Conservation (phyloP, 192 early-diverging fungal species). For the Geranomyces variabilis region DNA sequence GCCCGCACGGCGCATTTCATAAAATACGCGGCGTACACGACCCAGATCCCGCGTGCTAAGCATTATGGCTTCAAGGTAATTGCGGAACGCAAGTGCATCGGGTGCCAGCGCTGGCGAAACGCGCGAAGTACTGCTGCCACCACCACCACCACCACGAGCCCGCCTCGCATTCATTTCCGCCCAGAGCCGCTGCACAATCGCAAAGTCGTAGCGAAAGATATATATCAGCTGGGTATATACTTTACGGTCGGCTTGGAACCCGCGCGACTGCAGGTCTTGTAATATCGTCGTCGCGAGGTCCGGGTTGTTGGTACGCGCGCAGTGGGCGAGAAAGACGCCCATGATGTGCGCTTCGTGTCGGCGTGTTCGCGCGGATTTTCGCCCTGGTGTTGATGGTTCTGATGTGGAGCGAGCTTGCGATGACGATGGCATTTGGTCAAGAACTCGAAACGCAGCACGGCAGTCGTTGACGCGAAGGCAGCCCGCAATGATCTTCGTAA, state of each 20-base stretch:
- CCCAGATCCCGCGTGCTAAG: background rate
- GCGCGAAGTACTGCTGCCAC: background rate
- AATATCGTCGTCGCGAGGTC: background rate
- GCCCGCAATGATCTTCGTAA: constrained; percentile 6
- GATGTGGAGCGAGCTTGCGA: background rate
- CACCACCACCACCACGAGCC: too few relatives aligned
- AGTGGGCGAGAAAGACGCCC: background rate
- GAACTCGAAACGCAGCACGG: background rate
- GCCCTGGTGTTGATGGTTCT: background rate
- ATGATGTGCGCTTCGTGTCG: background rate
- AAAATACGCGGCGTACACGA: background rate
- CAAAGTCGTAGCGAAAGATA: constrained; percentile 11
- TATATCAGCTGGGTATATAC: constrained; percentile 24
- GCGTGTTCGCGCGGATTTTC: background rate
- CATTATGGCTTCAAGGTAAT: background rate
- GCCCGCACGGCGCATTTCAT: background rate
- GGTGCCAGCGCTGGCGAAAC: background rate
- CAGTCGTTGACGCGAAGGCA: background rate
- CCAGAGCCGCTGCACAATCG: background rate
- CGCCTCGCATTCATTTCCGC: background rate
- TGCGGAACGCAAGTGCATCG: background rate
- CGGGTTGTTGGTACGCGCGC: constrained; percentile 5
- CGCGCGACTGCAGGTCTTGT: background rate
- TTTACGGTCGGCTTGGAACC: background rate
- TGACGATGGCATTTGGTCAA: background rate